Evolutionary conservation across 352 stramenopile genomes (phyloP).

Genomic region (Globisporangium lucens): DNA sequence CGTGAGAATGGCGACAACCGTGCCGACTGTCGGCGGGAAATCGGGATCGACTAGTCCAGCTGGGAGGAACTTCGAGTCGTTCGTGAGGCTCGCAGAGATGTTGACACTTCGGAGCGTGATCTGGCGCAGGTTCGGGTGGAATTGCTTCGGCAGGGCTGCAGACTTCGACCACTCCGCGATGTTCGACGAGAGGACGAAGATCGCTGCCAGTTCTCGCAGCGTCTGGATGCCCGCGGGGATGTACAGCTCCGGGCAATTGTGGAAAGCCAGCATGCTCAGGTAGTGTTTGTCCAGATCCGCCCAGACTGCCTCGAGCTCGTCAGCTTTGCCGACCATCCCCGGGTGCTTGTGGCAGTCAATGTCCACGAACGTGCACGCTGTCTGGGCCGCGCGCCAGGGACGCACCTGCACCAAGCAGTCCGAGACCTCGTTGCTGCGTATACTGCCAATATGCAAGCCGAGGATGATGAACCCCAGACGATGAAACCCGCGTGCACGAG

Average conservation of each 20-base stretch:
- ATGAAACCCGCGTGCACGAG: not conserved
- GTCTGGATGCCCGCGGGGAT: conserved; percentile 3
- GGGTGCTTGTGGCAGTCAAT: conserved; percentile 6
- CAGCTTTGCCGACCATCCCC: not conserved
- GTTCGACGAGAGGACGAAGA: not conserved
- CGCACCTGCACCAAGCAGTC: conserved; percentile 1
- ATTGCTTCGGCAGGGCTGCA: not conserved
- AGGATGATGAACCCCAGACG: conserved; percentile 2
- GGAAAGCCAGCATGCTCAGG: not conserved
- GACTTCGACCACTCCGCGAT: not conserved
- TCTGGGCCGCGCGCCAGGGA: not conserved
- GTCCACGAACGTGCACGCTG: not conserved
- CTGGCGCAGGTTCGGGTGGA: conserved; percentile 6
- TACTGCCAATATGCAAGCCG: conserved; percentile 6
- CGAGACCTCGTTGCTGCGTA: not conserved
- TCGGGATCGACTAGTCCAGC: conserved; percentile 1
- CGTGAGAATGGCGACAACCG: not conserved
- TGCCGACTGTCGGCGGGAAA: conserved; percentile 6
- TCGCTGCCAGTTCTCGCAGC: not conserved
- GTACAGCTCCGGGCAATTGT: conserved; percentile 5
- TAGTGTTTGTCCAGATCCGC: not conserved
- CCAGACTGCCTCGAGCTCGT: not conserved
- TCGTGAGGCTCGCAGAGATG: not conserved
- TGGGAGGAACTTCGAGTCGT: conserved; percentile 4
- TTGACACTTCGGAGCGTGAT: not conserved